These are phyloP conservation scores for Dothiorella sarmentorum DNA, from an alignment of 2,329 filamentous ascomycete genomes.

Conservation along the genomic window DNA sequence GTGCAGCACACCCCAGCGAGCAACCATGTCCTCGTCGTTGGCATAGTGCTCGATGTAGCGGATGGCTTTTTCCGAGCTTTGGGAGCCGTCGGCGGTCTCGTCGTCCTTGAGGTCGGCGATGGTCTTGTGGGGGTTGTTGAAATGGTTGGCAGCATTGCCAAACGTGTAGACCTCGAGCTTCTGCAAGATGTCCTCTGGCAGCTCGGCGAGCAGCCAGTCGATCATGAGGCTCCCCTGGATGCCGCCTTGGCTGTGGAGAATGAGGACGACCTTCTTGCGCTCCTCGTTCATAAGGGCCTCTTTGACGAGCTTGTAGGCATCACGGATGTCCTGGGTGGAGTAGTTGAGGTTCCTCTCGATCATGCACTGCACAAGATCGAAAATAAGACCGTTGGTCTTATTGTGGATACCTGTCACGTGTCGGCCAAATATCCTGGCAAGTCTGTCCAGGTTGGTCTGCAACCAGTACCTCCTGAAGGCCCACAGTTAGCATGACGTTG, in stretches of 20 bases:
- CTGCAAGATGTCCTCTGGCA: constrained; percentile 23
- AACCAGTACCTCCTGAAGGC: constrained; percentile 27
- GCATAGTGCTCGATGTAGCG: constrained; percentile 78
- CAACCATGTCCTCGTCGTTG: constrained; percentile 70
- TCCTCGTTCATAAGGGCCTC: constrained; percentile 58
- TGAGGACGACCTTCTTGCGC: constrained; percentile 67
- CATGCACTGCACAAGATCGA: constrained; percentile 74
- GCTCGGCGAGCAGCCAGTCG: constrained; percentile 72
- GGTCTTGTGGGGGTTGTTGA: constrained; percentile 65
- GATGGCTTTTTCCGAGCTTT: constrained; percentile 47
- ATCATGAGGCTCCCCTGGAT: constrained; percentile 70
- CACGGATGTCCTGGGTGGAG: constrained; percentile 60
- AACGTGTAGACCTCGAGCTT: constrained; percentile 67
- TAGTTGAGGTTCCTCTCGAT: constrained; percentile 73
- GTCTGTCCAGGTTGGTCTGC: constrained; percentile 65
- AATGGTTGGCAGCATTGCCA: constrained; percentile 74
- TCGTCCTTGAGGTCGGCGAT: neutral
- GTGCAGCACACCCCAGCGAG: constrained; percentile 69
- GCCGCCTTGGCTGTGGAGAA: constrained; percentile 74
- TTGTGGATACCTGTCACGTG: constrained; percentile 73
- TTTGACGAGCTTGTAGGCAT: constrained; percentile 61
- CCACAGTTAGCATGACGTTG: constrained; percentile 18
- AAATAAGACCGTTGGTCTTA: constrained; percentile 66
- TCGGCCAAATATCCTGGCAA: constrained; percentile 69
- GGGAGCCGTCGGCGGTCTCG: constrained; percentile 27